Conservation (phyloP, 129 eudicot species). For the Heracleum sosnowskyi region DNA sequence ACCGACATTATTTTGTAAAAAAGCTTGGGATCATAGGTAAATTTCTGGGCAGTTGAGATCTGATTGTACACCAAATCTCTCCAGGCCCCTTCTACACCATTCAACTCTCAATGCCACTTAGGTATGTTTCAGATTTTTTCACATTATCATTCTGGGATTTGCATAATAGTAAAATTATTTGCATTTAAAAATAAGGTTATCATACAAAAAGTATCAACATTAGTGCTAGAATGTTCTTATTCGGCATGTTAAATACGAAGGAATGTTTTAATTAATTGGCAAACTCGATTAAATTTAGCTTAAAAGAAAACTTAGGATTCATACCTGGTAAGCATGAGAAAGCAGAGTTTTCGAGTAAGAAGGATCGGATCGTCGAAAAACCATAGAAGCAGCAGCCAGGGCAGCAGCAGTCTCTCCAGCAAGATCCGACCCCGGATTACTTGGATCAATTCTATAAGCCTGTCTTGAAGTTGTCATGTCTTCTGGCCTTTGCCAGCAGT, state of each 20-base stretch:
- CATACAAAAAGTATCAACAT: no score
- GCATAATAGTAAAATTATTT: no score
- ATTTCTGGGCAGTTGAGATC: conserved; percentile 70
- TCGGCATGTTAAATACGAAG: not conserved
- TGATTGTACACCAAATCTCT: conserved; percentile 63
- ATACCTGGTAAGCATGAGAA: conserved; percentile 79
- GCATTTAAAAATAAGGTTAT: no score
- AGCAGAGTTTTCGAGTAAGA: conserved; percentile 64
- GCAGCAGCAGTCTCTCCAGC: conserved; percentile 99
- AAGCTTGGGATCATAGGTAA: no score
- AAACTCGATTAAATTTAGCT: no score
- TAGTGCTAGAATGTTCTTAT: no score
- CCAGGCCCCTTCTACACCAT: no score
- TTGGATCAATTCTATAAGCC: conserved; percentile 75
- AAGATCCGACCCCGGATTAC: conserved; percentile 91
- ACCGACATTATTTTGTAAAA: no score
- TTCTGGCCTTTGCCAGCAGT: conserved; percentile 98
- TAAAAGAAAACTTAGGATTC: not conserved
- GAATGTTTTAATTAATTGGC: no score
- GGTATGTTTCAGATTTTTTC: no score
- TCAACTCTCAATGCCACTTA: no score
- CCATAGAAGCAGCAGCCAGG: conserved; percentile 95
- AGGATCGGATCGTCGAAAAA: conserved; percentile 61
- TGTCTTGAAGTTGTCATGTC: conserved; percentile 92
- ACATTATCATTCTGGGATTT: no score